Evolutionary conservation across 2,329 filamentous ascomycete species (phyloP).

Genomic region (Tolypocladium endophyticum): DNA sequence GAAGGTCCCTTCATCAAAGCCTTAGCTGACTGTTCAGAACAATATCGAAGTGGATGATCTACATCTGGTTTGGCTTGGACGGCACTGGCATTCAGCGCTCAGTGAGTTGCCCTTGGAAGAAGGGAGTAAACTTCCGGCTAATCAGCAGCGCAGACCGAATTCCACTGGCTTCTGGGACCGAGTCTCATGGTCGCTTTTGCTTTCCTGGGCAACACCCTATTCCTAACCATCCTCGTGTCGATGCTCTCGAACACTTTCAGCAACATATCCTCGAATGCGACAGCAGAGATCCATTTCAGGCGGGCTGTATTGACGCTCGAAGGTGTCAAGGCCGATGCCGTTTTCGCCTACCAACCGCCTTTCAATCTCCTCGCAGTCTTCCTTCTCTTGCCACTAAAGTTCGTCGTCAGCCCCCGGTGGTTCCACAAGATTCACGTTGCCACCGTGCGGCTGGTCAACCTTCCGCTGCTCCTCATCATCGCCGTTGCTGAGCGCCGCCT

Average conservation of each 20-base stretch:
- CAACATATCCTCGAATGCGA: conserved; percentile 64
- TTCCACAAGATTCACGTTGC: conserved; percentile 85
- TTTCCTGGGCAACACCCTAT: conserved; percentile 77
- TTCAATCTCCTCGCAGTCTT: conserved; percentile 74
- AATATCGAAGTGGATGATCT: conserved; percentile 85
- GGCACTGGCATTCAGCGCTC: conserved; percentile 53
- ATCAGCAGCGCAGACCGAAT: conserved; percentile 40
- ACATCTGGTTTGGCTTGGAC: conserved; percentile 85
- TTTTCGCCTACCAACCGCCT: conserved; percentile 74
- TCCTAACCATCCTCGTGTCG: conserved; percentile 80
- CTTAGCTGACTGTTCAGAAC: conserved; percentile 29
- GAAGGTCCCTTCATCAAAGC: too few species aligned
- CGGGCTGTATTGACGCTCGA: conserved; percentile 74
- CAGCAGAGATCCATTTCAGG: conserved; percentile 76
- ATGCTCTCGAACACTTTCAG: conserved; percentile 80
- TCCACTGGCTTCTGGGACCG: conserved; percentile 72
- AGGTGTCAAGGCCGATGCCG: conserved; percentile 73
- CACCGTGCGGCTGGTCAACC: conserved; percentile 62
- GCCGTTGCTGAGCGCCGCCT: conserved; percentile 58
- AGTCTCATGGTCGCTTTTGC: conserved; percentile 74
- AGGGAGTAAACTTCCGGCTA: not conserved
- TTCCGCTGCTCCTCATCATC: conserved; percentile 63
- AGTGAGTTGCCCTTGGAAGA: conserved; percentile 20
- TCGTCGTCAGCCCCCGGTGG: conserved; percentile 69
- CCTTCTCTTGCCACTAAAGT: conserved; percentile 66